These are phyloP conservation scores for Drechslerella coelobrocha DNA, from an alignment of 2,329 filamentous ascomycete genomes.

Conservation along the genomic window DNA sequence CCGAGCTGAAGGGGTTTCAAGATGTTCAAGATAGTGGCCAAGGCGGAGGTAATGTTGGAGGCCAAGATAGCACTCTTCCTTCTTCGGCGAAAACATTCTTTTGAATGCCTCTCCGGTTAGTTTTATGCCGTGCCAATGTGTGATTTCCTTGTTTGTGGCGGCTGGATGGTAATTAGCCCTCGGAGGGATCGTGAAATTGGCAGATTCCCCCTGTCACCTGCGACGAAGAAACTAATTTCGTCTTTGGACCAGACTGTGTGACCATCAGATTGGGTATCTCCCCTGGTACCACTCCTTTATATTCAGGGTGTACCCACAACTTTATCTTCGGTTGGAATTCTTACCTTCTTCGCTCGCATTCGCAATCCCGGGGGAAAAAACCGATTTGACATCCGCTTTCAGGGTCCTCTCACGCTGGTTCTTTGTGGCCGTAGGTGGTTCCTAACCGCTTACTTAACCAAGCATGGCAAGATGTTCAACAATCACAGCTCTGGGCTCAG, in stretches of 20 bases:
- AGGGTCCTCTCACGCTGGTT: background rate
- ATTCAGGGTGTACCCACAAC: conserved; percentile 26
- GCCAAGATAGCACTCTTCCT: background rate
- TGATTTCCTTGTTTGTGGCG: background rate
- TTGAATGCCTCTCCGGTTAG: background rate
- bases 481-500: conserved; percentile 29
- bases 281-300: conserved; percentile 29
- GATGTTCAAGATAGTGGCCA: background rate
- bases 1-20: background rate
- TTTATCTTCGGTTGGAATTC: background rate
- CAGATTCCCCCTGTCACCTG: conserved; percentile 16
- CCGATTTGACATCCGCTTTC: background rate
- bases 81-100: background rate
- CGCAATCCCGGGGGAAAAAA: background rate
- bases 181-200: background rate
- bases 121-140: background rate
- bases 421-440: background rate
- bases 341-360: background rate
- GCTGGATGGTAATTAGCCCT: background rate
- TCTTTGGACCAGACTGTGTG: conserved; percentile 24
- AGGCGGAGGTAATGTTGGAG: background rate
- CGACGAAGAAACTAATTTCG: conserved; percentile 30
- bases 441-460: conserved; percentile 11
- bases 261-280: conserved; percentile 22
- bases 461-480: conserved; percentile 40